Conservation (phyloP, 1,139 yeast genomes). For the Pichia sp. region DNA sequence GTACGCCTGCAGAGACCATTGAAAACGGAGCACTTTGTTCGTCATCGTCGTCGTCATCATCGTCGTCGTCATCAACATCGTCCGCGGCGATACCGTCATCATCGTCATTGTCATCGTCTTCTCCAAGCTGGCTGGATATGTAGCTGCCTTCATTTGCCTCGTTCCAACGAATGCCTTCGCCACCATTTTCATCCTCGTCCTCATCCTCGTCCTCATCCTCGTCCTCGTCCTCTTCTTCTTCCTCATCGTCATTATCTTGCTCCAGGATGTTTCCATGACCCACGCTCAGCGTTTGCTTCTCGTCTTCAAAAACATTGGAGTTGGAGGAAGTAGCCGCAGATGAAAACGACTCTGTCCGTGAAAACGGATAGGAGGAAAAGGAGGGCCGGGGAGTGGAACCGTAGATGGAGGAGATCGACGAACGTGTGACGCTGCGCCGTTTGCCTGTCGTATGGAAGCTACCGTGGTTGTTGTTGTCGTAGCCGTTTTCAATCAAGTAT, state of each 20-base stretch:
- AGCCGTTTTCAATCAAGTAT: background rate
- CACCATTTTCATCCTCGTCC: background rate
- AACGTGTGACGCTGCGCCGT: slow-evolving; percentile 7
- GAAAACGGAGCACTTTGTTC: background rate
- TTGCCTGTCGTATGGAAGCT: background rate
- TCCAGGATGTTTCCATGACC: background rate
- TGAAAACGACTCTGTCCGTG: background rate
- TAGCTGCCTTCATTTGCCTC: too few relatives aligned
- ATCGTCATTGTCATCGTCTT: background rate
- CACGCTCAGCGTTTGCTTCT: background rate
- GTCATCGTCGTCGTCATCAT: background rate
- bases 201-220: background rate
- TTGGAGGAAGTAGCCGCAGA: background rate
- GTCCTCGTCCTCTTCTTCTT: slow-evolving; percentile 5
- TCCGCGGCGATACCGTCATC: background rate
- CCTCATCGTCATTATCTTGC: background rate
- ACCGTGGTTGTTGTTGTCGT: background rate
- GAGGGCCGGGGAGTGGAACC: slow-evolving; percentile 1
- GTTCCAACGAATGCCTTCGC: background rate
- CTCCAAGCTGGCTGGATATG: background rate
- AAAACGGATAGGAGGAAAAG: background rate
- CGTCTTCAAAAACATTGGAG: background rate
- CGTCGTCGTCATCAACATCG: slow-evolving; percentile 1
- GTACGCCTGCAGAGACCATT: background rate
- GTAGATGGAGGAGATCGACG: slow-evolving; percentile 13